Evolutionary conservation across 805 yeast genomes (phyloP).

Genomic region (Zygoascus flipseniorum): DNA sequence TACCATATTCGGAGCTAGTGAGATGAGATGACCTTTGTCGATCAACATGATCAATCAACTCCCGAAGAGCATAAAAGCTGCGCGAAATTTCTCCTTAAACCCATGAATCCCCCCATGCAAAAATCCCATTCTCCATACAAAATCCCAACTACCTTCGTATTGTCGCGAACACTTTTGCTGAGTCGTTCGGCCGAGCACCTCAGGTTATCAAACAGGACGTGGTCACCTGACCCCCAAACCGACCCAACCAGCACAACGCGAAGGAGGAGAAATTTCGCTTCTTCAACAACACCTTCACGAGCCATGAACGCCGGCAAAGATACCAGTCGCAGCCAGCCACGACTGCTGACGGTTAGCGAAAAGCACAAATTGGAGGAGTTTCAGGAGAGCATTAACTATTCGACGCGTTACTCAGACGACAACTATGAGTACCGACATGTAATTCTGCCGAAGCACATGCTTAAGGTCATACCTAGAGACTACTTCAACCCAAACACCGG

Average conservation of each 20-base stretch:
- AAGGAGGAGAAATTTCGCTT: neutral
- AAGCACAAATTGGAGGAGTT: conserved; percentile 81
- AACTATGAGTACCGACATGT: conserved; percentile 89
- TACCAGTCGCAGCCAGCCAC: conserved; percentile 22
- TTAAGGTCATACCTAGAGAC: conserved; percentile 87
- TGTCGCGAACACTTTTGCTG: neutral
- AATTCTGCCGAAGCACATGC: conserved; percentile 91
- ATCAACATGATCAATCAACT: too few species aligned
- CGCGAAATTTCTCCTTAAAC: too few species aligned
- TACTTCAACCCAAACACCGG: conserved; percentile 92
- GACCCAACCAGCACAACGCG: neutral
- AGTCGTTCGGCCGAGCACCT: neutral
- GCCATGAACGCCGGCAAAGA: neutral
- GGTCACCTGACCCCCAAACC: neutral
- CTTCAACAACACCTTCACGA: neutral
- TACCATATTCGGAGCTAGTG: too few species aligned
- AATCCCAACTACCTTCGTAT: neutral
- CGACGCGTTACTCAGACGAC: conserved; percentile 79
- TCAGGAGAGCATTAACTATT: conserved; percentile 89
- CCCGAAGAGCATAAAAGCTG: too few species aligned
- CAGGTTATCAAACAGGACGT: neutral
- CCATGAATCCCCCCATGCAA: too few species aligned
- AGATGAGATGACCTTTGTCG: too few species aligned
- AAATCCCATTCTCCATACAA: neutral
- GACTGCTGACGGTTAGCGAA: conserved; percentile 76